A percentile compares a stretch with the other conserved stretches of the same genome.
Conservation (phyloP, 345 rosid genomes). For the Acer saccharum region DNA sequence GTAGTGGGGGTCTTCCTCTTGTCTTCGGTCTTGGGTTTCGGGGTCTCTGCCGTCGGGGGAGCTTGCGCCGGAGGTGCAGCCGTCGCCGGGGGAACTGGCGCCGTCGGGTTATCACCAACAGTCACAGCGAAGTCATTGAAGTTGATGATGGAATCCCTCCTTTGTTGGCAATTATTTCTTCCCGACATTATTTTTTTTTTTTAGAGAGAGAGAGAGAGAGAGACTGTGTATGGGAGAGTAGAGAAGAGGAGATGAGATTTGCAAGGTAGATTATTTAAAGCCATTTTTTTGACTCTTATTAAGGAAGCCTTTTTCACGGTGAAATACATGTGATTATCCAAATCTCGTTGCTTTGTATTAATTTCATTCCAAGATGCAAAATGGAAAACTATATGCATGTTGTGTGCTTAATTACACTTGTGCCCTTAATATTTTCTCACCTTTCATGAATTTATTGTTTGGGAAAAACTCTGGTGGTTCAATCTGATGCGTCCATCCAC, state of each 20-base stretch:
- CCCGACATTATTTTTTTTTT: conserved; percentile 21
- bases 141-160: conserved; percentile 21
- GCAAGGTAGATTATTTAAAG: background rate
- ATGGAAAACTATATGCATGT: background rate
- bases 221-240: no score
- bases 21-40: background rate
- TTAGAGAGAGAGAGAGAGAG: background rate
- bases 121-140: no score
- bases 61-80: background rate
- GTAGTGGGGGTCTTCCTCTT: background rate
- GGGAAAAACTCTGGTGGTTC: background rate
- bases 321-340: background rate
- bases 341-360: conserved; percentile 6
- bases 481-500: background rate
- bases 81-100: no score
- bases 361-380: background rate
- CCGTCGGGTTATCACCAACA: no score
- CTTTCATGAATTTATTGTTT: no score
- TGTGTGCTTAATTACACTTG: background rate
- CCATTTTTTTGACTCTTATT: background rate
- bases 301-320: conserved; percentile 9
- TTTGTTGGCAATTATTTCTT: conserved; percentile 19
- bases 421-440: background rate
- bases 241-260: conserved; percentile 8
- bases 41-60: background rate